phyloP scores from a whole-genome alignment of 495 filamentous ascomycete species.

The Neurospora sp. region DNA sequence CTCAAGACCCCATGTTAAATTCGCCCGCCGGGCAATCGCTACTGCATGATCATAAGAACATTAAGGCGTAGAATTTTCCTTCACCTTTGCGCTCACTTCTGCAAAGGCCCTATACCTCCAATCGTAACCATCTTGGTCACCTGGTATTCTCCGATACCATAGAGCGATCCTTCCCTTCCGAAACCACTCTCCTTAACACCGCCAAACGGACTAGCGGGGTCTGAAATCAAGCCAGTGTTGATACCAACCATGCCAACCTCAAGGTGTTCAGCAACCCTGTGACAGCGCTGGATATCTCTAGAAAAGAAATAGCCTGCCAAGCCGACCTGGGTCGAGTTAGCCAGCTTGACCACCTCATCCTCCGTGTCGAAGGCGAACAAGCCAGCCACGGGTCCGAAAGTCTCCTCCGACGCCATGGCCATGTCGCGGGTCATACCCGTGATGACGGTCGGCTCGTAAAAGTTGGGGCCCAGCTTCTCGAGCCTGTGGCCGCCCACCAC shows the following conservation, averaged over 20 bases:
- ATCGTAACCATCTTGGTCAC: conserved; percentile 80
- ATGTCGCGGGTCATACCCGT: conserved; percentile 73
- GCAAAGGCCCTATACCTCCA: conserved; percentile 60
- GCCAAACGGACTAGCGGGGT: conserved; percentile 77
- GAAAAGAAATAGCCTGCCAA: conserved; percentile 84
- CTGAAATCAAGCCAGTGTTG: conserved; percentile 75
- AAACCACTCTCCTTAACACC: conserved; percentile 93
- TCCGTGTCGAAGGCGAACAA: conserved; percentile 77
- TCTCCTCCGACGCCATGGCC: conserved; percentile 70
- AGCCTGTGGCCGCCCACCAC: conserved; percentile 59
- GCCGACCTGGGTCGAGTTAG: conserved; percentile 68
- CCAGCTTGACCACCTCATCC: conserved; percentile 71
- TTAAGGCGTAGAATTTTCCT: not conserved
- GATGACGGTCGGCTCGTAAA: conserved; percentile 74
- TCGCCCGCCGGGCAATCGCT: not conserved
- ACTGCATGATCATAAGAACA: not conserved
- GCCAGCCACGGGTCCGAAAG: conserved; percentile 77
- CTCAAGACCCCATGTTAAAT: not conserved
- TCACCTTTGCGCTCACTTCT: conserved; percentile 12
- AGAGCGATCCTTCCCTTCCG: conserved; percentile 81
- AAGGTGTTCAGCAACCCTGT: conserved; percentile 71
- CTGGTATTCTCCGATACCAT: conserved; percentile 85
- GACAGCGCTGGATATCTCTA: conserved; percentile 58
- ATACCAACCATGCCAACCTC: conserved; percentile 88
- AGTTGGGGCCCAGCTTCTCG: conserved; percentile 57